These are phyloP conservation scores for Balakata baccata DNA, from an alignment of 345 rosid species.

Conservation along the genomic window DNA sequence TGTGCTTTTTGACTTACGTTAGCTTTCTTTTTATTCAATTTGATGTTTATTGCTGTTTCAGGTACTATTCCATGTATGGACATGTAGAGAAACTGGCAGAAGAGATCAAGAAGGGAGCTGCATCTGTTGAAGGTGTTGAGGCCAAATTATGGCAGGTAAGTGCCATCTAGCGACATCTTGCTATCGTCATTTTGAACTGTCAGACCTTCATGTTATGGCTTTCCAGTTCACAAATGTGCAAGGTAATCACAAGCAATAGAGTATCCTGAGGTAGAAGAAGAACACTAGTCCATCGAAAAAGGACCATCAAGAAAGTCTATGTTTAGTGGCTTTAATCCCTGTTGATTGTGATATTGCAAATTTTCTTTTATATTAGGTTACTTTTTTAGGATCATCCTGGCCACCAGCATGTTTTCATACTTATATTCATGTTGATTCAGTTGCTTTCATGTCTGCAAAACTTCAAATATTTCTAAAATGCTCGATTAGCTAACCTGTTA, in stretches of 20 bases:
- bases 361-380: background rate
- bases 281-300: background rate
- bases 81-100: slow-evolving; percentile 90
- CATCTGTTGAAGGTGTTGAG: slow-evolving; percentile 95
- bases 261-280: too few species aligned
- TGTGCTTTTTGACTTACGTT: too few species aligned
- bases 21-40: too few species aligned
- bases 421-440: background rate
- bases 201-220: too few species aligned
- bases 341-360: background rate
- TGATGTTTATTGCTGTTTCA: slow-evolving; percentile 23
- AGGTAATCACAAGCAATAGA: too few species aligned
- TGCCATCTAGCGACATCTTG: slow-evolving; percentile 3
- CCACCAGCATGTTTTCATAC: background rate
- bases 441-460: too few species aligned
- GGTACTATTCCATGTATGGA: slow-evolving; percentile 97
- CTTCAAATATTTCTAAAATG: background rate
- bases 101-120: slow-evolving; percentile 88
- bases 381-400: background rate
- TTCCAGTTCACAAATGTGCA: too few species aligned
- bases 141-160: slow-evolving; percentile 86
- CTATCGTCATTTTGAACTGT: too few species aligned
- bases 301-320: background rate
- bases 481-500: slow-evolving; percentile 1
- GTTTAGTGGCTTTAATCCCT: background rate